phyloP scores from a whole-genome alignment of 257 asterid species.

The Primulina tabacum region DNA sequence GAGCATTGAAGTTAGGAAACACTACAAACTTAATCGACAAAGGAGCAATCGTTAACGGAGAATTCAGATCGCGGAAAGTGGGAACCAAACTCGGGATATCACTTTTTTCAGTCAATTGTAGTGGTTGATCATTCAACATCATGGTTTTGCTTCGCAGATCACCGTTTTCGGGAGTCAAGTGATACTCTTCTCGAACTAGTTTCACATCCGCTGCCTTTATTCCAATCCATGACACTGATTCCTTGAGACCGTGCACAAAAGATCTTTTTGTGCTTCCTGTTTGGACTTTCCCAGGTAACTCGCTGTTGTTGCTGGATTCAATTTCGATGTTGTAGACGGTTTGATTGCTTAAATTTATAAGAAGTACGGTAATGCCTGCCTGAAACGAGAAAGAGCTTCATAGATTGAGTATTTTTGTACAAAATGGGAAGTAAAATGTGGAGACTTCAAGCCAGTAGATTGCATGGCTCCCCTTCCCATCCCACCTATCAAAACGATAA shows the following conservation, averaged over 20 bases:
- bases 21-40: conserved; percentile 68
- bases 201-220: conserved; percentile 52
- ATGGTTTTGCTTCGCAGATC: conserved; percentile 46
- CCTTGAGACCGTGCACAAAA: conserved; percentile 46
- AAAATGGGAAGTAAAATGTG: too few relatives aligned
- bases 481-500: too few relatives aligned
- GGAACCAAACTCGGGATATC: conserved; percentile 54
- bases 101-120: conserved; percentile 47
- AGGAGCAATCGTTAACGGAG: conserved; percentile 48
- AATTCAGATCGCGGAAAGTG: conserved; percentile 21
- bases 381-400: conserved; percentile 27
- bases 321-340: conserved; percentile 42
- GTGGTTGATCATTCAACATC: conserved; percentile 57
- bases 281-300: conserved; percentile 20
- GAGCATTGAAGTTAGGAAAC: conserved; percentile 59
- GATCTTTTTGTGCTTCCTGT: conserved; percentile 27
- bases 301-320: conserved; percentile 30
- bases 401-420: background rate
- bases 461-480: too few relatives aligned
- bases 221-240: conserved; percentile 70
- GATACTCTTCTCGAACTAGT: conserved; percentile 64
- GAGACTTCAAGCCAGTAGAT: too few relatives aligned
- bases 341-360: conserved; percentile 76
- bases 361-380: conserved; percentile 72
- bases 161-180: conserved; percentile 57